Evolutionary conservation across 1,284 basidiomycete species (phyloP).

Genomic region (Pseudozyma tsukubaensis): DNA sequence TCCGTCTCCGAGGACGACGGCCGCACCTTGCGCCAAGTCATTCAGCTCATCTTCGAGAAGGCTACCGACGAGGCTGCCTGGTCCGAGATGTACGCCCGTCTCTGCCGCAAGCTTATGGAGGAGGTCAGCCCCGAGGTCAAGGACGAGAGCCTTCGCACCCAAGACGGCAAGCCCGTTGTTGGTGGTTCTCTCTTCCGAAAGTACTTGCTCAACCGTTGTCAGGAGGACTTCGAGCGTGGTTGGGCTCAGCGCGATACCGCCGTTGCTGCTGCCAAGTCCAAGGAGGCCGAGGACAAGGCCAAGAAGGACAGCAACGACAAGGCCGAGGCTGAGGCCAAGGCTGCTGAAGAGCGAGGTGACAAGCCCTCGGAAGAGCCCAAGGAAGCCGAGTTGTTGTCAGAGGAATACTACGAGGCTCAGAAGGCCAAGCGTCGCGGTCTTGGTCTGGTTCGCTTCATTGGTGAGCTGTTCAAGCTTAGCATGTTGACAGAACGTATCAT

Average conservation of each 20-base stretch:
- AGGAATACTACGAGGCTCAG: conserved; percentile 95
- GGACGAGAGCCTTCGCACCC: conserved; percentile 76
- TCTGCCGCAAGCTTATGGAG: conserved; percentile 94
- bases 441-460: conserved; percentile 96
- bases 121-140: conserved; percentile 84
- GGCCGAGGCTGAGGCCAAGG: conserved; percentile 73
- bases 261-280: conserved; percentile 72
- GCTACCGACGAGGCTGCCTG: conserved; percentile 94
- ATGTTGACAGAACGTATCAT: conserved; percentile 96
- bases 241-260: conserved; percentile 74
- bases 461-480: conserved; percentile 95
- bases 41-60: conserved; percentile 95
- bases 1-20: conserved; percentile 92
- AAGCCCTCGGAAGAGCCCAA: conserved; percentile 65
- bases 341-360: conserved; percentile 71
- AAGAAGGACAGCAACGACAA: conserved; percentile 72
- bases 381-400: conserved; percentile 77
- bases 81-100: conserved; percentile 95
- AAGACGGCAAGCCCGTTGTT: conserved; percentile 82
- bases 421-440: conserved; percentile 97
- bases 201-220: conserved; percentile 90
- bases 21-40: conserved; percentile 92
- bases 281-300: conserved; percentile 73
- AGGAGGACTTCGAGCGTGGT: conserved; percentile 92
- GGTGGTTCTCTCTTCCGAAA: conserved; percentile 89